phyloP scores from a whole-genome alignment of 768 basidiomycete species.

The Filobasidium wieringae region DNA sequence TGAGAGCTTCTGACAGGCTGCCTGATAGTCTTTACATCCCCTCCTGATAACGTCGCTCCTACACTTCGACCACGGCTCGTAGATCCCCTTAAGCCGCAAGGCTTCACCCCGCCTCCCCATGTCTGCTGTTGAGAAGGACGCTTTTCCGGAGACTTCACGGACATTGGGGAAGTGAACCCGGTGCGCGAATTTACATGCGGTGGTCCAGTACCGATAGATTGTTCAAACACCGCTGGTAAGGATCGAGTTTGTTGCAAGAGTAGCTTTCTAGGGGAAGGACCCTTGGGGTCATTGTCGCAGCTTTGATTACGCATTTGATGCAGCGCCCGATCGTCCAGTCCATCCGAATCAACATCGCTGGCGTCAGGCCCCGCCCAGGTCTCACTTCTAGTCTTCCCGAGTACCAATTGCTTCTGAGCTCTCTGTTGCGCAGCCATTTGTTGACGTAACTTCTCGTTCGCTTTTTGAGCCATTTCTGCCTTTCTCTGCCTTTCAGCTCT shows the following conservation, averaged over 20 bases:
- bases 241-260: not conserved
- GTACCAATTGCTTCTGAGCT: no score
- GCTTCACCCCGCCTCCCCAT: not conserved
- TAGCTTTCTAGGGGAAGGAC: no score
- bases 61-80: not conserved
- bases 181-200: no score
- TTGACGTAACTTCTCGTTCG: not conserved
- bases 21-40: not conserved
- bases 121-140: not conserved
- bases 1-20: no score
- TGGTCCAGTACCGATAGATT: not conserved
- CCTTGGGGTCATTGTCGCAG: no score
- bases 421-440: no score
- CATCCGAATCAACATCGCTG: no score
- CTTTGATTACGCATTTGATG: no score
- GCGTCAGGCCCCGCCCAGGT: no score
- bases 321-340: no score
- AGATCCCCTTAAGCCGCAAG: not conserved
- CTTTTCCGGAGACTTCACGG: not conserved
- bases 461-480: not conserved
- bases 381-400: no score
- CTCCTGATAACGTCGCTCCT: not conserved
- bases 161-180: not conserved
- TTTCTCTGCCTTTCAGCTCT: not conserved
- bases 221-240: not conserved